A percentile compares a stretch with the other conserved stretches of the same genome.
phyloP scores from a whole-genome alignment of 2,329 filamentous ascomycete genomes.

The Knoxdaviesia proteae region DNA sequence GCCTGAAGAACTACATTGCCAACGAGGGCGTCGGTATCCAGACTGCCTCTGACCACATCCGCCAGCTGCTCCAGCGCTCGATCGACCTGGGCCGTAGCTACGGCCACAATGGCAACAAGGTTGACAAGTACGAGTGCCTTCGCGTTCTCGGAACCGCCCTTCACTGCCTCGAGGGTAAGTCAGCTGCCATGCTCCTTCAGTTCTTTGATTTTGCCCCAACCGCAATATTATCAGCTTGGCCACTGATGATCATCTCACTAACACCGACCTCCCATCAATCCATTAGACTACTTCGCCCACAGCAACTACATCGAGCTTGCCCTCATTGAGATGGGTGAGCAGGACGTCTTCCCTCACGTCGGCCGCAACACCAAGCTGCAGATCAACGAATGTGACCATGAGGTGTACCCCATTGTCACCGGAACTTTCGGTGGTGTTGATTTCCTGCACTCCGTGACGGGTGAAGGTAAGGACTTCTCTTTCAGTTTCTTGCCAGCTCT shows the following conservation, averaged over 20 bases:
- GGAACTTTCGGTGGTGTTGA: slow-evolving; percentile 91
- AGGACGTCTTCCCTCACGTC: slow-evolving; percentile 68
- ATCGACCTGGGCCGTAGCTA: slow-evolving; percentile 69
- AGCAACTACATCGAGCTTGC: slow-evolving; percentile 84
- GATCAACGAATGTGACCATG: slow-evolving; percentile 40
- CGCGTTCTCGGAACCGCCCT: slow-evolving; percentile 70
- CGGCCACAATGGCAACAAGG: slow-evolving; percentile 28
- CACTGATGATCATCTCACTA: not conserved
- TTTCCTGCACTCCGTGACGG: slow-evolving; percentile 72
- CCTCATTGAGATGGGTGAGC: slow-evolving; percentile 69
- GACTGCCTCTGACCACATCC: slow-evolving; percentile 61
- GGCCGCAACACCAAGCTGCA: slow-evolving; percentile 52
- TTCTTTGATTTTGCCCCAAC: not conserved
- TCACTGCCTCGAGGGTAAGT: slow-evolving; percentile 61
- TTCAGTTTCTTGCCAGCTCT: not conserved
- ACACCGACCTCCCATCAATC: not conserved
- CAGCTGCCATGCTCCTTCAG: not conserved
- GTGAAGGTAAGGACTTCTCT: slow-evolving; percentile 26
- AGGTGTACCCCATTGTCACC: slow-evolving; percentile 67
- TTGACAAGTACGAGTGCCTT: slow-evolving; percentile 73
- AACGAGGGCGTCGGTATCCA: slow-evolving; percentile 61
- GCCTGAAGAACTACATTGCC: slow-evolving; percentile 88
- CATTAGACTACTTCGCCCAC: slow-evolving; percentile 65
- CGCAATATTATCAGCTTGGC: not conserved
- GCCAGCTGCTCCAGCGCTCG: slow-evolving; percentile 48